These are phyloP conservation scores for Paramyrothecium sp. DNA, from an alignment of 2,329 filamentous ascomycete species.

Conservation along the genomic window DNA sequence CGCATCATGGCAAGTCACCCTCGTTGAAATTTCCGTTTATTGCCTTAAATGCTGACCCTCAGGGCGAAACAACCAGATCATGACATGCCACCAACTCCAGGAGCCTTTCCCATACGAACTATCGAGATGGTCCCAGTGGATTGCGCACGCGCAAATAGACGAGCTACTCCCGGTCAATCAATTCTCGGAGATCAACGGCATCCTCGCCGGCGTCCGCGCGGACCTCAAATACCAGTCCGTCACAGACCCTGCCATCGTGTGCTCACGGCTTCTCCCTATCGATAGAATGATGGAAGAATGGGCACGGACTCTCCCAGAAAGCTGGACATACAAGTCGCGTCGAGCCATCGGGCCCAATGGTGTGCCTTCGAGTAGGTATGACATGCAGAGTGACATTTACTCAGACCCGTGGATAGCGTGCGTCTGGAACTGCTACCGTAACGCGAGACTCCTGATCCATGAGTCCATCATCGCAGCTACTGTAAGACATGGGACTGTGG, in stretches of 20 bases:
- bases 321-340: conserved; percentile 12
- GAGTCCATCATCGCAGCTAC: conserved; percentile 14
- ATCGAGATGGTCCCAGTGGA: conserved; percentile 15
- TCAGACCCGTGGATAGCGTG: conserved; percentile 14
- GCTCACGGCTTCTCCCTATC: conserved; percentile 8
- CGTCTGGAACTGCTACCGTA: conserved; percentile 18
- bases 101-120: conserved; percentile 15
- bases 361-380: conserved; percentile 3
- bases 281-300: conserved; percentile 10
- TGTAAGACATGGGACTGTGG: conserved; percentile 8
- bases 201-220: conserved; percentile 5
- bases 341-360: conserved; percentile 6
- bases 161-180: conserved; percentile 7
- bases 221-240: conserved; percentile 12
- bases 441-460: conserved; percentile 13
- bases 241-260: conserved; percentile 7
- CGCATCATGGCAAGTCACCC: conserved; percentile 12
- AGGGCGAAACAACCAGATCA: conserved; percentile 4
- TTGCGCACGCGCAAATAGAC: conserved; percentile 2
- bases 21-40: not conserved
- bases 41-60: not conserved
- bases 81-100: conserved; percentile 18
- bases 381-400: conserved; percentile 13
- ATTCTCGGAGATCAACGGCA: conserved; percentile 13
- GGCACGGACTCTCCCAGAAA: conserved; percentile 1